These are phyloP conservation scores for Wallacemonas rigidus DNA, from an alignment of 208 protist genomes.

Conservation along the genomic window DNA sequence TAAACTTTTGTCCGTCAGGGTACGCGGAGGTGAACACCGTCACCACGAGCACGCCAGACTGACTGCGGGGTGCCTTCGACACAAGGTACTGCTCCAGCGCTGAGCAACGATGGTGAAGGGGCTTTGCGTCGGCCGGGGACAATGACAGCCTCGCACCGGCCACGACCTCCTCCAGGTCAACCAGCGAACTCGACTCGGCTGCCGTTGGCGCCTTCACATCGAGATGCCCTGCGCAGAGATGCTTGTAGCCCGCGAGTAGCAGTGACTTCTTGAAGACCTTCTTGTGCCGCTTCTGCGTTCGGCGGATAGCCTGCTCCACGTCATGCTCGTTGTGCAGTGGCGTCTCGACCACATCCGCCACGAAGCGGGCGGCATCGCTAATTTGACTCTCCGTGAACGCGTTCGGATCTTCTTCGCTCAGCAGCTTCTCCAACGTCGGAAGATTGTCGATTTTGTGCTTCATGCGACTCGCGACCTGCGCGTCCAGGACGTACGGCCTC, in stretches of 20 bases:
- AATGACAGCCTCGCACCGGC: not conserved
- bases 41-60: slow-evolving; percentile 91
- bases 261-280: slow-evolving; percentile 73
- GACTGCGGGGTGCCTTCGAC: slow-evolving; percentile 83
- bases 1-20: slow-evolving; percentile 84
- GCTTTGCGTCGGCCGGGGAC: not conserved
- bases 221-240: slow-evolving; percentile 30
- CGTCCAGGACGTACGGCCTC: slow-evolving; percentile 8
- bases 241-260: slow-evolving; percentile 79
- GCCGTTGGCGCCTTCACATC: not conserved
- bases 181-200: not conserved
- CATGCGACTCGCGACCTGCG: slow-evolving; percentile 42
- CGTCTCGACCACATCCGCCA: slow-evolving; percentile 42
- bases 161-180: slow-evolving; percentile 40
- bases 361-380: slow-evolving; percentile 42
- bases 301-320: slow-evolving; percentile 41
- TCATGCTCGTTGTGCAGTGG: slow-evolving; percentile 38
- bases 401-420: slow-evolving; percentile 73
- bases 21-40: slow-evolving; percentile 92
- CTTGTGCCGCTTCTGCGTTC: slow-evolving; percentile 72
- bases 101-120: not conserved
- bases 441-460: slow-evolving; percentile 68
- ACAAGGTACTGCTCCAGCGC: slow-evolving; percentile 72
- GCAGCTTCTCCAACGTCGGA: slow-evolving; percentile 67
- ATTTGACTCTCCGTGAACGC: slow-evolving; percentile 57